A percentile compares a stretch with the other conserved stretches of the same genome.
These are phyloP conservation scores for Pholiota microspora DNA, from an alignment of 768 basidiomycete genomes.

Conservation along the genomic window DNA sequence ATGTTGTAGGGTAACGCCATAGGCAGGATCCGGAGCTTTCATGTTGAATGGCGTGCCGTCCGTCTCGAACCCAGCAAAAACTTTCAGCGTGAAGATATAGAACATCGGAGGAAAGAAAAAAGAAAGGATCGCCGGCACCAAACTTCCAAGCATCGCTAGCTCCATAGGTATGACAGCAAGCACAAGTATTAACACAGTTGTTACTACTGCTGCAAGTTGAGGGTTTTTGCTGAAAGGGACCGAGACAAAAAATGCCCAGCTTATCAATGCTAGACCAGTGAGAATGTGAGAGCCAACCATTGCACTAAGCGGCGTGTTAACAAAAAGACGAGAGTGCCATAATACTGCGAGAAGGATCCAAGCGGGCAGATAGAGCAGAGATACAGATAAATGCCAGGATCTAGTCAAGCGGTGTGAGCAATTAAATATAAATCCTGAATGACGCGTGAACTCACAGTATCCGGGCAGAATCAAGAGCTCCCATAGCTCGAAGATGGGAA, in stretches of 20 bases:
- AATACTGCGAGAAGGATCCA: constrained; percentile 67
- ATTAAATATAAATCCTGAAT: constrained; percentile 19
- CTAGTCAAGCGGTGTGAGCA: constrained; percentile 23
- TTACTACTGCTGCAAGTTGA: constrained; percentile 64
- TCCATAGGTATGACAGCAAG: constrained; percentile 57
- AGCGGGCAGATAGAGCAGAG: constrained; percentile 68
- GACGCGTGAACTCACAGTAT: constrained; percentile 10
- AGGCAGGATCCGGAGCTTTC: constrained; percentile 56
- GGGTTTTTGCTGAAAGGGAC: constrained; percentile 72
- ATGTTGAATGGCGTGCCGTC: constrained; percentile 51
- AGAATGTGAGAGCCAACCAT: constrained; percentile 68
- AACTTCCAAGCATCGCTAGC: constrained; percentile 44
- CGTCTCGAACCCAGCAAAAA: constrained; percentile 67
- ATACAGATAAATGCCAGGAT: constrained; percentile 70
- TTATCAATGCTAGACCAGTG: constrained; percentile 62
- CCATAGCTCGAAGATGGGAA: constrained; percentile 78
- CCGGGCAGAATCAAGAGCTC: constrained; percentile 66
- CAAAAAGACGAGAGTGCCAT: constrained; percentile 68
- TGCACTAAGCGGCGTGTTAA: constrained; percentile 53
- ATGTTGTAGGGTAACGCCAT: constrained; percentile 45
- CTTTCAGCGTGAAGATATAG: constrained; percentile 72
- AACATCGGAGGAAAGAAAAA: constrained; percentile 75
- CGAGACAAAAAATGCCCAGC: constrained; percentile 71
- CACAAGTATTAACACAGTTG: constrained; percentile 64
- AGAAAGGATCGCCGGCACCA: constrained; percentile 60